Percentiles rank a stretch among this genome's conserved stretches.
phyloP scores from a whole-genome alignment of 31 red algal species.

The Odonthalia washingtoniensis region DNA sequence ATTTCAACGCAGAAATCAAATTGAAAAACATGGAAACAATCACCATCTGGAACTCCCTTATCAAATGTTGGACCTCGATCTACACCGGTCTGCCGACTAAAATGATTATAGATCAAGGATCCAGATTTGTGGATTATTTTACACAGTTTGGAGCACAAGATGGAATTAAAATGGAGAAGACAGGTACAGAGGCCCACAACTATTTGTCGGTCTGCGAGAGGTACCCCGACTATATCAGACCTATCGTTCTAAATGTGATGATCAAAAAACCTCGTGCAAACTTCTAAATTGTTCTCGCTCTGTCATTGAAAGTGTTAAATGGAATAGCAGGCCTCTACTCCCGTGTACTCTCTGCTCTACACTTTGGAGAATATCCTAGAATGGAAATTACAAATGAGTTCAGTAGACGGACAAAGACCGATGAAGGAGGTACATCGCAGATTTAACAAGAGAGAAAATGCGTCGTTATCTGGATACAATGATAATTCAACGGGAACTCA shows the following conservation, averaged over 20 bases:
- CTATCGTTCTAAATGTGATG: constrained; percentile 17
- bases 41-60: neutral
- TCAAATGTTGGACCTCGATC: too few relatives aligned
- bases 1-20: neutral
- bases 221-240: constrained; percentile 20
- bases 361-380: constrained; percentile 34
- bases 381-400: neutral
- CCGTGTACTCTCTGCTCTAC: constrained; percentile 28
- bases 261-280: neutral
- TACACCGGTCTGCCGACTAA: constrained; percentile 46
- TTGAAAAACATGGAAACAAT: neutral
- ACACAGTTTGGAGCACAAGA: neutral
- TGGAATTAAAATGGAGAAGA: constrained; percentile 19
- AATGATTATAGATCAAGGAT: constrained; percentile 57
- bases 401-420: neutral
- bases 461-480: neutral
- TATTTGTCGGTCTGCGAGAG: too few relatives aligned
- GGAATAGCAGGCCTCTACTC: constrained; percentile 29
- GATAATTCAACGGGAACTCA: neutral
- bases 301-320: constrained; percentile 29
- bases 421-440: neutral
- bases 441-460: neutral
- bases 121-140: constrained; percentile 12
- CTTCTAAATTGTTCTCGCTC: neutral
- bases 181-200: constrained; percentile 34